These are phyloP conservation scores for Diplosphaera chodatii DNA, from an alignment of 139 green algal genomes.

Conservation along the genomic window DNA sequence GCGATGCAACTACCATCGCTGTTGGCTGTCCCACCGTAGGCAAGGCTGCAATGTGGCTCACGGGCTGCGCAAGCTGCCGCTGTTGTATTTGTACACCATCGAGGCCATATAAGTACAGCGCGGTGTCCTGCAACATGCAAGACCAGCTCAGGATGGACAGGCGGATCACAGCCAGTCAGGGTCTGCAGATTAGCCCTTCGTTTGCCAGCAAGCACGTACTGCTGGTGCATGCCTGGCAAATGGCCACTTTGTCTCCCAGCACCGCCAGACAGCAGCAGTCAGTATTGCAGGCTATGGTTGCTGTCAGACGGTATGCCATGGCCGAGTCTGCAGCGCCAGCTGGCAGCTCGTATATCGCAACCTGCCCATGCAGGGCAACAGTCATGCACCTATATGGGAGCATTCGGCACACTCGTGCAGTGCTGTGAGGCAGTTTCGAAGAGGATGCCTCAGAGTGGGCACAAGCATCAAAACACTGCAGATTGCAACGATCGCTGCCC, in stretches of 20 bases:
- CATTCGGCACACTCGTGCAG: too few relatives aligned
- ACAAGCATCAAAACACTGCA: too few relatives aligned
- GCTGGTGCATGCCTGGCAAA: conserved; percentile 61
- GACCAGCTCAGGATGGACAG: not conserved
- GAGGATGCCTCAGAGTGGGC: too few relatives aligned
- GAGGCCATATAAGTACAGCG: conserved; percentile 75
- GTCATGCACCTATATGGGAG: conserved; percentile 40
- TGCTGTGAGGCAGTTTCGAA: too few relatives aligned
- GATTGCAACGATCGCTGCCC: too few relatives aligned
- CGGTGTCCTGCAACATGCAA: conserved; percentile 47
- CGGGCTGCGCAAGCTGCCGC: conserved; percentile 65
- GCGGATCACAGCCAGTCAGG: not conserved
- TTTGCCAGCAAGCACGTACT: too few relatives aligned
- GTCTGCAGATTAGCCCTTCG: not conserved
- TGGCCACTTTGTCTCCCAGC: conserved; percentile 58
- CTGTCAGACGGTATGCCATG: conserved; percentile 48
- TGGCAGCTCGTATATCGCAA: conserved; percentile 75
- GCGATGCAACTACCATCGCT: too few relatives aligned
- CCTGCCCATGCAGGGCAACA: conserved; percentile 62
- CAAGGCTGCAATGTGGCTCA: too few relatives aligned
- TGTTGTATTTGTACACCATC: conserved; percentile 61
- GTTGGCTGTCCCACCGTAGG: too few relatives aligned
- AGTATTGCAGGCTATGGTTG: conserved; percentile 63
- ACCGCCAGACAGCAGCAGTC: conserved; percentile 86
- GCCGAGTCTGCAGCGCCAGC: conserved; percentile 37